Conservation (phyloP, 1,139 yeast species). For the Arxiozyma heterogenica region DNA sequence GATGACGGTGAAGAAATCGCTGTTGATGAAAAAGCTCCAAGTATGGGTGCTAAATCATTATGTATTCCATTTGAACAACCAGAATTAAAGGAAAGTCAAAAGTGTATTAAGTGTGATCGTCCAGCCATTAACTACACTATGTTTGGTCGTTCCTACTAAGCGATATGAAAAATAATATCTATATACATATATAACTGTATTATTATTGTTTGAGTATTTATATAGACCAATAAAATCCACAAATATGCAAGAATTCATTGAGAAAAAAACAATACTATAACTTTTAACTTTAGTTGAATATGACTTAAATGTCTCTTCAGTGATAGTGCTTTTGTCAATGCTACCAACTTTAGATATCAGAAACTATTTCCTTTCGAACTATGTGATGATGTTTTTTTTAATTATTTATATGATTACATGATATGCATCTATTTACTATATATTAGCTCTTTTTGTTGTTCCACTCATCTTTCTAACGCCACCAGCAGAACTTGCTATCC, state of each 20-base stretch:
- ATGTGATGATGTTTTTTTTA: neutral
- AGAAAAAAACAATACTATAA: neutral
- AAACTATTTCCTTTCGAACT: neutral
- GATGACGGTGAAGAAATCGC: conserved; percentile 76
- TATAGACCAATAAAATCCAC: neutral
- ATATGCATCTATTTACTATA: neutral
- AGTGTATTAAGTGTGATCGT: conserved; percentile 77
- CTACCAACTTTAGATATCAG: neutral
- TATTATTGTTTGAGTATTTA: neutral
- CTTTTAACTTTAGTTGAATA: neutral
- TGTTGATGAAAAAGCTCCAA: conserved; percentile 91
- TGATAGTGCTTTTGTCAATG: neutral
- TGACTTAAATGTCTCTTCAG: neutral
- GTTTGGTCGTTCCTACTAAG: conserved; percentile 89
- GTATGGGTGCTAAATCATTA: conserved; percentile 98
- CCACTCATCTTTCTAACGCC: conserved; percentile 30
- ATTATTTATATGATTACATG: neutral
- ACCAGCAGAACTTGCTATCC: conserved; percentile 28
- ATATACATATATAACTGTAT: neutral
- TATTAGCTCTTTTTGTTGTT: conserved; percentile 18
- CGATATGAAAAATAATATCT: neutral
- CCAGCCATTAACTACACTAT: conserved; percentile 74
- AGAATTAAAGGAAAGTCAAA: conserved; percentile 61
- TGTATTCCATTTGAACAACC: conserved; percentile 97
- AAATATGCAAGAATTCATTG: neutral